Evolutionary conservation across 768 basidiomycete species (phyloP).

Genomic region (Boletales sp.): DNA sequence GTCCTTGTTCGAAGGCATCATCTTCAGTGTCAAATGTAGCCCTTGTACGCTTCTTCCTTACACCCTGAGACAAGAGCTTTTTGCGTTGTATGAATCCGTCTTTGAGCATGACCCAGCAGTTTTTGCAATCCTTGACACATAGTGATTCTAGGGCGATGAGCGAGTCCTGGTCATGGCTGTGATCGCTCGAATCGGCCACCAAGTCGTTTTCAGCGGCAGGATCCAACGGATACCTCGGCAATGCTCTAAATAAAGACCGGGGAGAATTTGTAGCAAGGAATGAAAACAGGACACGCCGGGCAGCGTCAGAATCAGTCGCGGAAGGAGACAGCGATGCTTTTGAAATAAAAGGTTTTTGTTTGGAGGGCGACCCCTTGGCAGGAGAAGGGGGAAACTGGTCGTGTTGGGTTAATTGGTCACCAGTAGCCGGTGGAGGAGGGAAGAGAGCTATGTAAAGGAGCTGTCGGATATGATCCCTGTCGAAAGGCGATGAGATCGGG

Average conservation of each 20-base stretch:
- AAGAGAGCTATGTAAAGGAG: slow-evolving; percentile 70
- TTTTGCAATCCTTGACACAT: slow-evolving; percentile 50
- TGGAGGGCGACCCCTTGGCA: slow-evolving; percentile 46
- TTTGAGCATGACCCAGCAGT: slow-evolving; percentile 60
- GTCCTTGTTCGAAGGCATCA: slow-evolving; percentile 20
- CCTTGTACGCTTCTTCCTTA: slow-evolving; percentile 33
- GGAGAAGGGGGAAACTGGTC: slow-evolving; percentile 30
- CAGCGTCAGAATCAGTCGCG: slow-evolving; percentile 43
- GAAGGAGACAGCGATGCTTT: slow-evolving; percentile 43
- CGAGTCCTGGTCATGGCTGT: slow-evolving; percentile 48
- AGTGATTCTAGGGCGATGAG: slow-evolving; percentile 52
- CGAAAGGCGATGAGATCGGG: slow-evolving; percentile 8
- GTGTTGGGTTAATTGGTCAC: slow-evolving; percentile 14
- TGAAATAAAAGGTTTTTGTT: slow-evolving; percentile 39
- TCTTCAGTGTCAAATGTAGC: slow-evolving; percentile 24
- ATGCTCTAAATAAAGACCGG: slow-evolving; percentile 45
- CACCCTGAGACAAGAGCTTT: slow-evolving; percentile 13
- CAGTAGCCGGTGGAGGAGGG: slow-evolving; percentile 35
- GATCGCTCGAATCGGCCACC: slow-evolving; percentile 7
- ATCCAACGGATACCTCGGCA: slow-evolving; percentile 46
- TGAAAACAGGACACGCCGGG: slow-evolving; percentile 52
- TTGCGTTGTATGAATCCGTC: slow-evolving; percentile 48
- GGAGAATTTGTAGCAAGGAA: slow-evolving; percentile 58
- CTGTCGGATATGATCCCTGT: slow-evolving; percentile 62
- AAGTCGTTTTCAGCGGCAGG: slow-evolving; percentile 3